Evolutionary conservation across 2,329 filamentous ascomycete genomes (phyloP).

Genomic region (Fusarium virguliforme): DNA sequence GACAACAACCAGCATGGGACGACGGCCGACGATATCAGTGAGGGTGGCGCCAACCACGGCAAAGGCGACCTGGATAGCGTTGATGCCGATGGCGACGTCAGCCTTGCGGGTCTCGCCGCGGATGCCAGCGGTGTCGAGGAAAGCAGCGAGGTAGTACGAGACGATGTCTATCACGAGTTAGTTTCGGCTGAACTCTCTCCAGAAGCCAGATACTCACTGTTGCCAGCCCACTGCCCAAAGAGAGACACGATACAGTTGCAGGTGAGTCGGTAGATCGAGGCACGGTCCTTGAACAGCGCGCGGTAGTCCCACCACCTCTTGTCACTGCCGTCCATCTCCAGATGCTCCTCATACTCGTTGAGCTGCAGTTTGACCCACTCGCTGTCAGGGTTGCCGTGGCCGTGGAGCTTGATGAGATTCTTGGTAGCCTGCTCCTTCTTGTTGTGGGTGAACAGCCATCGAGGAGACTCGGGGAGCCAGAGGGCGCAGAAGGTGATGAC

Average conservation of each 20-base stretch:
- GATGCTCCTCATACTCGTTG: conserved; percentile 62
- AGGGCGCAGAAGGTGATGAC: conserved; percentile 53
- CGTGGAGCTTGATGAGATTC: conserved; percentile 60
- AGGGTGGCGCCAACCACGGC: conserved; percentile 65
- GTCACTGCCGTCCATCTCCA: conserved; percentile 63
- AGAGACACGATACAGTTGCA: conserved; percentile 62
- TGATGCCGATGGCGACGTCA: conserved; percentile 66
- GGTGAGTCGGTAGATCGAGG: conserved; percentile 62
- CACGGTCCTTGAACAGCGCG: conserved; percentile 60
- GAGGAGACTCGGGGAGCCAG: conserved; percentile 57
- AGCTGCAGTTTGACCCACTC: conserved; percentile 58
- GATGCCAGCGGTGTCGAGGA: conserved; percentile 68
- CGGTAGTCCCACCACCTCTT: conserved; percentile 67
- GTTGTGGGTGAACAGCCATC: conserved; percentile 60
- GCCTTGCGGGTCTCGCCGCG: conserved; percentile 57
- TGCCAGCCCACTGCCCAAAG: conserved; percentile 65
- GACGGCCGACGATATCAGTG: conserved; percentile 67
- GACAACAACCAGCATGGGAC: conserved; percentile 65
- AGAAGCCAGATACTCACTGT: conserved; percentile 42
- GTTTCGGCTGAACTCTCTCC: background rate
- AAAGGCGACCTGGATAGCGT: conserved; percentile 65
- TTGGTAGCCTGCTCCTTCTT: conserved; percentile 49
- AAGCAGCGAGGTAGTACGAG: conserved; percentile 67
- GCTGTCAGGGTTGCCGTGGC: conserved; percentile 59
- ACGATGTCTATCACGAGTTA: conserved; percentile 48